A percentile compares a stretch with the other conserved stretches of the same genome.
These are phyloP conservation scores for Penicillium brasilianum DNA, from an alignment of 2,329 filamentous ascomycete species.

Conservation along the genomic window DNA sequence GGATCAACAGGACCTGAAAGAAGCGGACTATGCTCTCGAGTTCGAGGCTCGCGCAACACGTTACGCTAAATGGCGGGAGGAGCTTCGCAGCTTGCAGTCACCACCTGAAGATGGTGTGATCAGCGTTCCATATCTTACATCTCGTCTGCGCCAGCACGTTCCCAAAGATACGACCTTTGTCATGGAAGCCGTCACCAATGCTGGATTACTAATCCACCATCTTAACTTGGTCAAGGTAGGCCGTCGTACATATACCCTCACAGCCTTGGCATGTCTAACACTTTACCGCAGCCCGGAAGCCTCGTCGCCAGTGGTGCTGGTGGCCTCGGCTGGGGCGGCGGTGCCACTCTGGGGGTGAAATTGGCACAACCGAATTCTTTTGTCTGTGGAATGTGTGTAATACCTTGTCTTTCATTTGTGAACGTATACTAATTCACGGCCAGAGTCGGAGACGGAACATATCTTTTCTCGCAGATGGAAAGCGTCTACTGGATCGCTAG, in stretches of 20 bases:
- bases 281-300: conserved; percentile 19
- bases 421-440: background rate
- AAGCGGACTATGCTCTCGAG: conserved; percentile 2
- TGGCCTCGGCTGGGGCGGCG: conserved; percentile 78
- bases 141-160: conserved; percentile 58
- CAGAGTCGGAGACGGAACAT: conserved; percentile 67
- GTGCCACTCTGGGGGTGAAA: conserved; percentile 74
- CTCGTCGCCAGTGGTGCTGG: conserved; percentile 62
- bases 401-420: background rate
- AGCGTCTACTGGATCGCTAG: conserved; percentile 71
- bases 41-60: conserved; percentile 17
- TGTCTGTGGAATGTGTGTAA: conserved; percentile 57
- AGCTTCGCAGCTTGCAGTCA: conserved; percentile 11
- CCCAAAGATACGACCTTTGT: conserved; percentile 71
- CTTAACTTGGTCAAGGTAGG: conserved; percentile 25
- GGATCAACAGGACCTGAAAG: conserved; percentile 10
- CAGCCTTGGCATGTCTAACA: background rate
- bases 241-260: background rate
- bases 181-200: conserved; percentile 77
- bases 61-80: conserved; percentile 18
- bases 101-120: conserved; percentile 14
- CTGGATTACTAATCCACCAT: conserved; percentile 41
- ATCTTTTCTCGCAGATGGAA: conserved; percentile 66
- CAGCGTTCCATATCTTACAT: conserved; percentile 61
- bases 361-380: conserved; percentile 64